Base-by-base conservation (phyloP, 495 filamentous ascomycete species). In the Penicillium dipodomyicola region DNA sequence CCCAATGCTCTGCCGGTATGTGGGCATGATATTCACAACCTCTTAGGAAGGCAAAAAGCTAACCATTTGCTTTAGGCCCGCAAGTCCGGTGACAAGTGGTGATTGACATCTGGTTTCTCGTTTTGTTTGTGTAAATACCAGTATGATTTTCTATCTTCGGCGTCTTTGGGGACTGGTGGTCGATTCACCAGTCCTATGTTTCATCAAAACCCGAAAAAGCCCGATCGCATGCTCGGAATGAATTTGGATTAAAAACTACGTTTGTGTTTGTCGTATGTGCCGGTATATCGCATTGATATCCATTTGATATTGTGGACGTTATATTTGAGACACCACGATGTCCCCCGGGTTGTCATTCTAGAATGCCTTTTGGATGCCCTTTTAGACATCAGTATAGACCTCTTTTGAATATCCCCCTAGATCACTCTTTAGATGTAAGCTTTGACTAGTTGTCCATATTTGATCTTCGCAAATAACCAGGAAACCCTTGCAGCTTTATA, bases 41-140 rank as follows among this genome's bases (percentile, higher is more conserved):
- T 15, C 14, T 15, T 9, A 37, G 23, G 11, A 10, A 6, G 22
- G 20, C 4, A 52, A 54, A 46, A 30, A 46, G 27, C 54, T 58
- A 32, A 60, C 50, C 33, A 10, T 61, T 19, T 8, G 10, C 8
- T 50, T n/a, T 59, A 79, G 76, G 72, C 76, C 49, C 74, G 71
- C 60, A 79, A 77, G 58, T 40, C 70, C 52, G 67, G 66, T 23
- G 72, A 74, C 46, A 70, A 68, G 55, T 76, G 72, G 75, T 79
- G 60, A 76, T 70, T 61, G 23, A 30, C 15, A 51, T 61, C 55
- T 56, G 43, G 41, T 40, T 48, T 60, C 46, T 53, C 46, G 52
- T 62, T 66, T 45, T 54, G 56, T 63, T 57, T 66, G 74, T 72
- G 75, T 77, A 79, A 72, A 73, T 76, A 72, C 64, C 70, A 72